Evolutionary conservation across 768 basidiomycete genomes (phyloP), one percentile per base, ranked within the genome.

Genomic region (Lactarius psammicola): DNA sequence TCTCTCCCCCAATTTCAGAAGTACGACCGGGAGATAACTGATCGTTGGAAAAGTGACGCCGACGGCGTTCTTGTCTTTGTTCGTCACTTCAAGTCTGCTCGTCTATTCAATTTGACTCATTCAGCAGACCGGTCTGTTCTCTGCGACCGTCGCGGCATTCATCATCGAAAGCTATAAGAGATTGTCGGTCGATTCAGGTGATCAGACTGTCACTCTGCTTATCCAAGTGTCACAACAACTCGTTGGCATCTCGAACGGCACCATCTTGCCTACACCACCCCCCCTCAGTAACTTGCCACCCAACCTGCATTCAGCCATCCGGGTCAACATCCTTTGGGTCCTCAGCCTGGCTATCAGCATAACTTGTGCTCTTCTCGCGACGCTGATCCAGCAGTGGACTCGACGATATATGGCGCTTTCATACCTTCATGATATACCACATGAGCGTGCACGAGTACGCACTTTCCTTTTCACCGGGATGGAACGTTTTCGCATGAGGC

Each of bases 41-140:
- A 40, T 15, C 38, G 58, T 23, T 59, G 58, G 58, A 44, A 44
- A 23, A 40, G 30, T 28, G 42, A 59, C 20, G 30, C 58, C 8
- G 34, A 33, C 15, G 58, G 58, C 58, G 42, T 59, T 15, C 58
- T 59, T 40, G 58, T 59, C 40, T 59, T 59, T 31, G 58, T 59
- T 26, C 28, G 40, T 34, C 7, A 20, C 20, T 59, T 59, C 23
- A n/a, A 26, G 40, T n/a, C 4, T 44, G 23, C 26, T 20, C 33
- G 8, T 20, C 58, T 28, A 26, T 18, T 23, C 44, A 44, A 59
- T 28, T 28, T 44, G 42, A 59, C 40, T 8, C 15, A 5, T n/a
- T 23, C 58, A 10, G 20, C 38, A 59, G 58, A 59, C 58, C 2
- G 58, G 58, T 42, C 40, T 59, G 18, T 59, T 59, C 42, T 59